Conservation (phyloP, 176 grass and related monocot species). For the Thinopyrum elongatum region DNA sequence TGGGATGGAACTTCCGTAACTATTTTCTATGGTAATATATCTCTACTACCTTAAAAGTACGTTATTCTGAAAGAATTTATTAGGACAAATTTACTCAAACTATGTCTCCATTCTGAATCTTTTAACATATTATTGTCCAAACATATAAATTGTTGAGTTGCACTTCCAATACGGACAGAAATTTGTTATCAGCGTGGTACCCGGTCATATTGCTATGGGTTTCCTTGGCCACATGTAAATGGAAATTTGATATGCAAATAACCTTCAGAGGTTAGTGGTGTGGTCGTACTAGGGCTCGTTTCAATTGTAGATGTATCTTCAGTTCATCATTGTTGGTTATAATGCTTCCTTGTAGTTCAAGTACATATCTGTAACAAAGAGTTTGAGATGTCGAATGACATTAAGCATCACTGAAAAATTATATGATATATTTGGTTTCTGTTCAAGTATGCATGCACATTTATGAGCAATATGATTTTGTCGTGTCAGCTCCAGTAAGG, state of each 20-base stretch:
- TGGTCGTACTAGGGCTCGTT: not conserved
- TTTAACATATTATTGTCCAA: not conserved
- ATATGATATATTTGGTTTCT: constrained; percentile 10
- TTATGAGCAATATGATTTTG: not conserved
- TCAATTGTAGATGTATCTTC: not conserved
- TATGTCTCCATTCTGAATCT: not conserved
- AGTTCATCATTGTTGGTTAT: not conserved
- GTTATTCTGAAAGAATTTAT: not conserved
- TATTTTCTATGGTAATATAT: not conserved
- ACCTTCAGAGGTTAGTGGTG: not conserved
- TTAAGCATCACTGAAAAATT: not conserved
- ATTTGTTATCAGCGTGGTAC: too few relatives aligned
- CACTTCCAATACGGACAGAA: not conserved
- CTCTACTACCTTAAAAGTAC: not conserved
- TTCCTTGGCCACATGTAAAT: not conserved
- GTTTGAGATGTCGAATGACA: not conserved
- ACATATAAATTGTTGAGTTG: not conserved
- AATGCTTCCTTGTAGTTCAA: not conserved
- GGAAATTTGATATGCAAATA: not conserved
- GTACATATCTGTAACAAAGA: not conserved
- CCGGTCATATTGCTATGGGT: not conserved
- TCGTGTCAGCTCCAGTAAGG: not conserved
- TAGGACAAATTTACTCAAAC: not conserved
- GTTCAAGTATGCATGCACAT: not conserved
- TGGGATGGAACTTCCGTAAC: not conserved